Evolutionary conservation across 1,284 basidiomycete genomes (phyloP), one percentile per base, ranked within the genome.

Genomic region (Veloporphyrellus conicus): DNA sequence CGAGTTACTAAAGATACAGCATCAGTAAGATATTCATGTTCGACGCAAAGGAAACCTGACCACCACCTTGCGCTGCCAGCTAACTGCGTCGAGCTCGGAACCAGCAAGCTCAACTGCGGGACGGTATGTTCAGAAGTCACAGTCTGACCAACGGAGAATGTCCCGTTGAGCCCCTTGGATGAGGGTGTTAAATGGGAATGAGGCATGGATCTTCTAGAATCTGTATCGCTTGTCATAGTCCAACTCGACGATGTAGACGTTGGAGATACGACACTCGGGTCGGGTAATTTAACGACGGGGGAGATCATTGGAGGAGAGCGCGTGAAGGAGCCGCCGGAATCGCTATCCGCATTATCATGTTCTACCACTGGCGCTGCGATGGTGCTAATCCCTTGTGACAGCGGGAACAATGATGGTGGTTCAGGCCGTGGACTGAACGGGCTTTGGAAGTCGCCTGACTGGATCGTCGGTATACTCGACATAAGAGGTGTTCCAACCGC

Each of bases 371-470:
- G 47, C 20, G 20, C 42, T 10, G 36, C n/a, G 5, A 38, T 11
- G 11, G 19, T n/a, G 11, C 7, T 18, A 8, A 57, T 45, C 28
- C 48, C 49, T 28, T 63, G 59, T 43, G 57, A 47, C 22, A 67
- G 41, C 4, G 61, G 49, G 23, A 60, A 53, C 27, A 58, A 35
- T 1, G 50, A 10, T 6, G 54, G 45, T 16, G 50, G 45, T 38
- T 65, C 63, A 29, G 60, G 58, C 7, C 63, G 60, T 19, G 63
- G 67, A 31, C 65, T 68, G 38, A 68, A 68, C 3, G 58, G 65
- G 31, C 57, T 61, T 6, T 47, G 47, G 12, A 47, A 47, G 28
- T 58, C 52, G 12, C 32, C 41, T 0, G 61, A 57, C 31, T 38
- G 49, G 19, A 50, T 39, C 4, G 51, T 52, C 46, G 42, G 47